phyloP scores from a whole-genome alignment of 176 grass and related monocot genomes.

The Zea mays region Zm-B73-REFERENCE-NAM-5.0 NC_050102.1:2989001-2989500 shows the following conservation, averaged over 20 bases:
- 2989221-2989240: too few relatives aligned
- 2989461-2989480: too few relatives aligned
- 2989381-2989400: too few relatives aligned
- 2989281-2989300: conserved; percentile 12
- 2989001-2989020: conserved; percentile 18
- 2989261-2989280: conserved; percentile 36
- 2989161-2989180: conserved; percentile 61
- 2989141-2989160: conserved; percentile 35
- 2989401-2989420: too few relatives aligned
- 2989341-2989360: too few relatives aligned
- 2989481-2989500: too few relatives aligned
- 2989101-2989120: conserved; percentile 63
- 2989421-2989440: too few relatives aligned
- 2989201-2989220: conserved; percentile 43
- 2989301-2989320: background rate
- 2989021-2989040: conserved; percentile 50
- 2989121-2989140: conserved; percentile 40
- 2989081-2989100: conserved; percentile 51
- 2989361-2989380: too few relatives aligned
- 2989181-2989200: conserved; percentile 43
- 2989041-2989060: conserved; percentile 48
- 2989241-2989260: conserved; percentile 34
- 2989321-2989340: too few relatives aligned
- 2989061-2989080: conserved; percentile 67
- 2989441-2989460: too few relatives aligned